phyloP scores from a whole-genome alignment of 2,329 filamentous ascomycete genomes.

The Neurospora crassa region DNA sequence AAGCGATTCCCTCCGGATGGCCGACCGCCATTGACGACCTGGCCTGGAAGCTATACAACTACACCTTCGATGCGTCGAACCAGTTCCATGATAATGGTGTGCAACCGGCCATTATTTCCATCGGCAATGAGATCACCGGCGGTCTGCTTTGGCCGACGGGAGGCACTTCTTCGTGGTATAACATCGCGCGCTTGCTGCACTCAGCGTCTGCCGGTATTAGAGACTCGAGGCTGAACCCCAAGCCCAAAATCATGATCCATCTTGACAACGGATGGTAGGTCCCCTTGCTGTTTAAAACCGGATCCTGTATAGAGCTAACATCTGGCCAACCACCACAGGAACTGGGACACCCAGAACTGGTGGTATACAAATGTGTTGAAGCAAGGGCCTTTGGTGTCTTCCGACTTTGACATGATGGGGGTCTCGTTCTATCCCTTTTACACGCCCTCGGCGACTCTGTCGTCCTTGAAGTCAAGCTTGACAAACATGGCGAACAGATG shows the following conservation, averaged over 20 bases:
- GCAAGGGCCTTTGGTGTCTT: slow-evolving; percentile 35
- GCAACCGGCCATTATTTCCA: slow-evolving; percentile 51
- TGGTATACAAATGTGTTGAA: slow-evolving; percentile 47
- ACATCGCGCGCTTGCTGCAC: slow-evolving; percentile 55
- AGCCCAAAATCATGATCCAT: slow-evolving; percentile 64
- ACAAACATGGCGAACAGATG: slow-evolving; percentile 50
- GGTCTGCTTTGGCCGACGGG: slow-evolving; percentile 61
- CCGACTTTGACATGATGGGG: slow-evolving; percentile 62
- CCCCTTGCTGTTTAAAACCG: neutral
- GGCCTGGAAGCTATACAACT: slow-evolving; percentile 55
- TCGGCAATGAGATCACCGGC: slow-evolving; percentile 63
- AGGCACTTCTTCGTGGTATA: slow-evolving; percentile 41
- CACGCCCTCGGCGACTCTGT: slow-evolving; percentile 46
- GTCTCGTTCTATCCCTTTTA: slow-evolving; percentile 70
- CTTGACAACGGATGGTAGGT: slow-evolving; percentile 58
- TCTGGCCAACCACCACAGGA: slow-evolving; percentile 22
- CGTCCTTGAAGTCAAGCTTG: slow-evolving; percentile 44
- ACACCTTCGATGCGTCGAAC: slow-evolving; percentile 54
- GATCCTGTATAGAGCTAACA: neutral
- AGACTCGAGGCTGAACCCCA: slow-evolving; percentile 44
- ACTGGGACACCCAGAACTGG: slow-evolving; percentile 54
- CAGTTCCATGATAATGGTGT: slow-evolving; percentile 47
- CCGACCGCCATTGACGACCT: slow-evolving; percentile 48
- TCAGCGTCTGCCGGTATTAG: slow-evolving; percentile 56
- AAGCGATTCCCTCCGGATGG: slow-evolving; percentile 56